Percentiles rank a stretch among this genome's conserved stretches.
Evolutionary conservation across 2,329 filamentous ascomycete species (phyloP).

Genomic region (Ophiostoma triangulosporum): DNA sequence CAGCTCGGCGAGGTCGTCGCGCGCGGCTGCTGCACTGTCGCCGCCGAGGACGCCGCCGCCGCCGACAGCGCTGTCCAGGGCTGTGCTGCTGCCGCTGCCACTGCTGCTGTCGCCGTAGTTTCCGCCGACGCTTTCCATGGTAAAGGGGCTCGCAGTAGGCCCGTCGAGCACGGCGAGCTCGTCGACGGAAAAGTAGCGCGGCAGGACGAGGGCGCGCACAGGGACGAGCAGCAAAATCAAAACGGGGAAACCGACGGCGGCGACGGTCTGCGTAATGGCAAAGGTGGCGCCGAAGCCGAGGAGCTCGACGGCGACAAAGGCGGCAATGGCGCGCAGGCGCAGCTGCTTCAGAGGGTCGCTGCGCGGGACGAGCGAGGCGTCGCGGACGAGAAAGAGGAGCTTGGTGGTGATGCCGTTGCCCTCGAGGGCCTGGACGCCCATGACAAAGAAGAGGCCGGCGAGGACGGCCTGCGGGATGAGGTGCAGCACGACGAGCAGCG

Average conservation of each 20-base stretch:
- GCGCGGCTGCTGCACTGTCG: not conserved
- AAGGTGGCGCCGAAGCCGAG: constrained; percentile 64
- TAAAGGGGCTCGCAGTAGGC: constrained; percentile 63
- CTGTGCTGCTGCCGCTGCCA: not conserved
- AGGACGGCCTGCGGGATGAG: constrained; percentile 69
- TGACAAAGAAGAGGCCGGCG: constrained; percentile 71
- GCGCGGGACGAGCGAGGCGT: constrained; percentile 46
- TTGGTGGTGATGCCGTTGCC: constrained; percentile 68
- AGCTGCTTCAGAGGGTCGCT: constrained; percentile 46
- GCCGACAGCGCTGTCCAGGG: not conserved
- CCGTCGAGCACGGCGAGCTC: constrained; percentile 54
- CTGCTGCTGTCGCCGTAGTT: not conserved
- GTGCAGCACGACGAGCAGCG: constrained; percentile 59
- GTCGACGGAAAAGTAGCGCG: constrained; percentile 42
- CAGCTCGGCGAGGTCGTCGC: constrained; percentile 11
- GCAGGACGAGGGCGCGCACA: constrained; percentile 48
- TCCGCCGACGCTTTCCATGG: constrained; percentile 62
- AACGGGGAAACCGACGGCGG: constrained; percentile 68
- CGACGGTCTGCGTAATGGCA: constrained; percentile 68
- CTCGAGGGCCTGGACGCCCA: constrained; percentile 67
- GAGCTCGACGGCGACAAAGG: constrained; percentile 55
- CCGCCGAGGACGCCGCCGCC: not conserved
- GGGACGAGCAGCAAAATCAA: constrained; percentile 60
- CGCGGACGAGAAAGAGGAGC: constrained; percentile 54
- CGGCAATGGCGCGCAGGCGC: constrained; percentile 43